Conservation (phyloP, 441 rosid species). For the Croton setiger region DNA sequence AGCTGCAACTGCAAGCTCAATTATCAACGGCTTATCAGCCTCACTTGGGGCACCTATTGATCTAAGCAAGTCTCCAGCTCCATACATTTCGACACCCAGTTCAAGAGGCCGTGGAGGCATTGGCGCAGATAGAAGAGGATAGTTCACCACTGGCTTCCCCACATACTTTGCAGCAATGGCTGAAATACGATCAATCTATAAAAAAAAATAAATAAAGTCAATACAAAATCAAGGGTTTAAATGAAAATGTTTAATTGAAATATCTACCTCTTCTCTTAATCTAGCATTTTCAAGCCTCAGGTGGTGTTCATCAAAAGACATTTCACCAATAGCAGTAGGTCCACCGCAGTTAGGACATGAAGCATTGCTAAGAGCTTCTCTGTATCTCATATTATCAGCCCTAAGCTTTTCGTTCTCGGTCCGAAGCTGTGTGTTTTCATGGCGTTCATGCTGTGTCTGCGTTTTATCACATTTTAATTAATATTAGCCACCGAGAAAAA, state of each 20-base stretch:
- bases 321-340: constrained; percentile 85
- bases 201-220: neutral
- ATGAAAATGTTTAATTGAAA: neutral
- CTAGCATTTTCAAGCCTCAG: constrained; percentile 81
- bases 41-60: constrained; percentile 56
- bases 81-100: constrained; percentile 56
- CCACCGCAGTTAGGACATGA: constrained; percentile 97
- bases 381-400: constrained; percentile 71
- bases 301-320: constrained; percentile 95
- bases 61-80: constrained; percentile 66
- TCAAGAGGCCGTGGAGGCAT: constrained; percentile 61
- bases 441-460: constrained; percentile 89
- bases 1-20: constrained; percentile 81
- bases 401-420: constrained; percentile 83
- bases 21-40: constrained; percentile 61
- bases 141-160: constrained; percentile 77
- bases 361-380: constrained; percentile 82
- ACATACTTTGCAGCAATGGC: constrained; percentile 90
- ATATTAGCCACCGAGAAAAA: neutral
- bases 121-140: constrained; percentile 61
- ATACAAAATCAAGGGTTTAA: neutral
- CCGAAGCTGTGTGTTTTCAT: constrained; percentile 74
- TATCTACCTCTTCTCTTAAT: constrained; percentile 96
- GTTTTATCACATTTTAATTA: too few relatives aligned
- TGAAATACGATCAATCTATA: constrained; percentile 79